Percentiles rank a stretch among this genome's conserved stretches.
Conservation (phyloP, 108 stramenopile species). For the Nitzschia sp. region DNA sequence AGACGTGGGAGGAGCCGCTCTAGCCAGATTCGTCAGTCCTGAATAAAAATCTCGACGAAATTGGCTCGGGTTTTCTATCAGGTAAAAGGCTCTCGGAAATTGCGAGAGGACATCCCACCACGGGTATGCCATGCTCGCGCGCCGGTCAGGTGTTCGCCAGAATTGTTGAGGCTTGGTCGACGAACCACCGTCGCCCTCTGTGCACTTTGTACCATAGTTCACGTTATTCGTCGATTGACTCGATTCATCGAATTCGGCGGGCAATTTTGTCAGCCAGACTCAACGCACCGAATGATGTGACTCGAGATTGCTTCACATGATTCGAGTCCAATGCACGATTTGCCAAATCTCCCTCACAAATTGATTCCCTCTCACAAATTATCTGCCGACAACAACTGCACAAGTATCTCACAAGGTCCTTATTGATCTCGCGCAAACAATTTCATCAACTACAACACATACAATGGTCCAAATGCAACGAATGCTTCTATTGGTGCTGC, state of each 20-base stretch:
- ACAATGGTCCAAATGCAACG: not conserved
- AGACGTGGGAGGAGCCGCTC: too few relatives aligned
- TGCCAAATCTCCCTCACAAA: not conserved
- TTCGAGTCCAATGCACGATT: not conserved
- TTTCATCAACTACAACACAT: not conserved
- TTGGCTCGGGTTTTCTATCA: constrained; percentile 8
- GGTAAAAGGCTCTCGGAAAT: not conserved
- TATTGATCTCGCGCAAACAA: not conserved
- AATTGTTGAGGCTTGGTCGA: not conserved
- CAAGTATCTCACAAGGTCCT: too few relatives aligned
- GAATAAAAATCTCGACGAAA: not conserved
- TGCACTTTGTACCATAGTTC: too few relatives aligned
- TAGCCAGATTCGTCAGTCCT: too few relatives aligned
- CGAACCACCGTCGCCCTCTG: too few relatives aligned
- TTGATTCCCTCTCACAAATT: not conserved
- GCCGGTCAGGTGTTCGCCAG: not conserved
- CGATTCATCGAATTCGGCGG: constrained; percentile 4
- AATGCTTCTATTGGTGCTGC: not conserved
- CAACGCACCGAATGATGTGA: constrained; percentile 17
- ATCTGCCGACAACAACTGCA: not conserved
- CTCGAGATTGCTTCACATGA: not conserved
- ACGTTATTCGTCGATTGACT: too few relatives aligned
- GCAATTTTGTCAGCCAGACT: constrained; percentile 17
- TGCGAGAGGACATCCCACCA: not conserved
- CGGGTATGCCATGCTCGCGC: constrained; percentile 19